phyloP scores from a whole-genome alignment of 306 rosid genomes.

The Cicer pinnatifidum region DNA sequence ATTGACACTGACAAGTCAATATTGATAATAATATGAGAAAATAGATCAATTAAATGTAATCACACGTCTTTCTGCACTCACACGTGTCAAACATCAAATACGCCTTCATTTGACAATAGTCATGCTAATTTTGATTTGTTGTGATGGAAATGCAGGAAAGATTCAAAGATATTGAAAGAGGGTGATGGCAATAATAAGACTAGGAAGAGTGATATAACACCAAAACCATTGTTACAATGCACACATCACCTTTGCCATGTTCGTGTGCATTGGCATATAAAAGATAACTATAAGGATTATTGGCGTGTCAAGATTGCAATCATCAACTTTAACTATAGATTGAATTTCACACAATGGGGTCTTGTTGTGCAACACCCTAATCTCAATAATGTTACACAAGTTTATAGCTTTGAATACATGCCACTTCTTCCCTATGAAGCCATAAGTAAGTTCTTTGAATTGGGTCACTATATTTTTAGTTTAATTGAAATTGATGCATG shows the following conservation, averaged over 20 bases:
- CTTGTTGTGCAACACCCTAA: constrained; percentile 90
- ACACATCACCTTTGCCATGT: constrained; percentile 86
- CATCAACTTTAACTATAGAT: constrained; percentile 74
- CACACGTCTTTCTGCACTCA: too few species aligned
- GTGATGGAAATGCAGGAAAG: constrained; percentile 54
- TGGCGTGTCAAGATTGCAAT: constrained; percentile 88
- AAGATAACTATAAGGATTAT: constrained; percentile 76
- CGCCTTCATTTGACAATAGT: too few species aligned
- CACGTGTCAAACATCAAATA: too few species aligned
- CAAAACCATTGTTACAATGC: constrained; percentile 81
- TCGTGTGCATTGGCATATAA: constrained; percentile 89
- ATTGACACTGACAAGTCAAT: too few species aligned
- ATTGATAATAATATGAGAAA: too few species aligned
- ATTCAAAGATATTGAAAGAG: constrained; percentile 60
- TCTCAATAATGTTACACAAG: constrained; percentile 89
- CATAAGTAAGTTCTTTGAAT: constrained; percentile 64
- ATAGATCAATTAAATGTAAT: too few species aligned
- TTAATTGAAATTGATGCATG: background rate
- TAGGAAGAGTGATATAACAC: constrained; percentile 56
- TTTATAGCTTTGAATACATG: constrained; percentile 84
- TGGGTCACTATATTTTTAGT: background rate
- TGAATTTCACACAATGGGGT: constrained; percentile 81
- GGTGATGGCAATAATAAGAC: constrained; percentile 49
- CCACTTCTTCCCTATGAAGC: constrained; percentile 83
- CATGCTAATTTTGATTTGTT: constrained; percentile 21